These are phyloP conservation scores for Phytophthora pluvialis DNA, from an alignment of 352 stramenopile genomes.

Conservation along the genomic window DNA sequence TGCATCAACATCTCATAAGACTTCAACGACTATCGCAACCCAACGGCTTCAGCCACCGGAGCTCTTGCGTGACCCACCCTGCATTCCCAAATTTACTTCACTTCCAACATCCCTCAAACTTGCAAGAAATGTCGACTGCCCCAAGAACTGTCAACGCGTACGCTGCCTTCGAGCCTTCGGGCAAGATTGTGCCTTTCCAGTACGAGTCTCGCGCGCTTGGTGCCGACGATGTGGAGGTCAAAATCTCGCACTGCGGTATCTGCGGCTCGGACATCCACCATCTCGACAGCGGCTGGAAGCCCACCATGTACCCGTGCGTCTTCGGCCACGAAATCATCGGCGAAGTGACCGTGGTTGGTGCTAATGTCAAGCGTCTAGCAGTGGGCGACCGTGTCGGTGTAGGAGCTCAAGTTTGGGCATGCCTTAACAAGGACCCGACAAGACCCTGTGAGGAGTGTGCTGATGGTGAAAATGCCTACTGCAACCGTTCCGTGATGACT, in stretches of 20 bases:
- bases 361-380: conserved; percentile 46
- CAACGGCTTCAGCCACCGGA: not conserved
- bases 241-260: conserved; percentile 50
- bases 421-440: conserved; percentile 57
- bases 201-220: conserved; percentile 47
- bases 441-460: conserved; percentile 43
- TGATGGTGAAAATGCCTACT: not conserved
- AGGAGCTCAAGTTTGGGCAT: conserved; percentile 44
- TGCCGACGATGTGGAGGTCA: conserved; percentile 50
- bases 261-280: conserved; percentile 49
- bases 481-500: too few relatives aligned
- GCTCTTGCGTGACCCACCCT: not conserved
- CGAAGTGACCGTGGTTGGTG: conserved; percentile 9
- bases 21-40: conserved; percentile 1
- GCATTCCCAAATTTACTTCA: conserved; percentile 10
- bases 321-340: conserved; percentile 49
- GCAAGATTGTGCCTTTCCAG: conserved; percentile 33
- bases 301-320: conserved; percentile 48
- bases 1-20: conserved; percentile 2
- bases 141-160: conserved; percentile 25
- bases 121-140: not conserved
- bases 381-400: conserved; percentile 70
- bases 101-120: not conserved
- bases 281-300: conserved; percentile 48
- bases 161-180: conserved; percentile 33